Evolutionary conservation across 2,329 filamentous ascomycete genomes (phyloP).

Genomic region (Calonectria naviculata): DNA sequence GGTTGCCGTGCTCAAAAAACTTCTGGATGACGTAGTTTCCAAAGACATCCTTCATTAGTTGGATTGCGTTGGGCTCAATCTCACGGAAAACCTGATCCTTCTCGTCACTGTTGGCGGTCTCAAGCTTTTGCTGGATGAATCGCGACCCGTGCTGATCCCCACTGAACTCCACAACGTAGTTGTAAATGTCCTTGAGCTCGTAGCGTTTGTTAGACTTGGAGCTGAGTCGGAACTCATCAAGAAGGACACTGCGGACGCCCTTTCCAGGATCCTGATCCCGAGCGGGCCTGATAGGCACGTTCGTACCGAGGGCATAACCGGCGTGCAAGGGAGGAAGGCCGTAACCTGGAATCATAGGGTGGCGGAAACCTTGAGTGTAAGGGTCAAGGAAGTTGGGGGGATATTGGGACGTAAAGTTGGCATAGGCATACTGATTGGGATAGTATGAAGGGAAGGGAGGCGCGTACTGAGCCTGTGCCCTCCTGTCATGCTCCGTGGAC

Average conservation of each 20-base stretch:
- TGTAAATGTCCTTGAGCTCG: slow-evolving; percentile 90
- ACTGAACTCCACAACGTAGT: slow-evolving; percentile 91
- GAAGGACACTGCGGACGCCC: slow-evolving; percentile 74
- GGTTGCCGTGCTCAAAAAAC: slow-evolving; percentile 95
- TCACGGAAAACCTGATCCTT: slow-evolving; percentile 92
- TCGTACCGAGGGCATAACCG: slow-evolving; percentile 41
- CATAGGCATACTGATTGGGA: slow-evolving; percentile 41
- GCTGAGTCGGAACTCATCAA: slow-evolving; percentile 84
- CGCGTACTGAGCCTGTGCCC: slow-evolving; percentile 45
- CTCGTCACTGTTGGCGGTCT: slow-evolving; percentile 93
- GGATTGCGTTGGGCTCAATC: slow-evolving; percentile 84
- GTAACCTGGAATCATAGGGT: slow-evolving; percentile 50
- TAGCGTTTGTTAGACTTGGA: slow-evolving; percentile 78
- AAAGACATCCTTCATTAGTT: slow-evolving; percentile 96
- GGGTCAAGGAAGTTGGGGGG: slow-evolving; percentile 48
- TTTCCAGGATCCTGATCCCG: slow-evolving; percentile 70
- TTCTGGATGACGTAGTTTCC: slow-evolving; percentile 99
- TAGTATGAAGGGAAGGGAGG: slow-evolving; percentile 46
- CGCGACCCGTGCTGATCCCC: slow-evolving; percentile 96
- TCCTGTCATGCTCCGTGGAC: slow-evolving; percentile 52
- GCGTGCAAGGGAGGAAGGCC: slow-evolving; percentile 47
- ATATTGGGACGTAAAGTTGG: slow-evolving; percentile 48
- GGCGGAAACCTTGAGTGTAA: slow-evolving; percentile 47
- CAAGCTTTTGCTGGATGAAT: slow-evolving; percentile 94
- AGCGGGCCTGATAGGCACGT: slow-evolving; percentile 48